Evolutionary conservation across 1,284 basidiomycete genomes (phyloP).

Genomic region (Takashimella tepidaria): DNA sequence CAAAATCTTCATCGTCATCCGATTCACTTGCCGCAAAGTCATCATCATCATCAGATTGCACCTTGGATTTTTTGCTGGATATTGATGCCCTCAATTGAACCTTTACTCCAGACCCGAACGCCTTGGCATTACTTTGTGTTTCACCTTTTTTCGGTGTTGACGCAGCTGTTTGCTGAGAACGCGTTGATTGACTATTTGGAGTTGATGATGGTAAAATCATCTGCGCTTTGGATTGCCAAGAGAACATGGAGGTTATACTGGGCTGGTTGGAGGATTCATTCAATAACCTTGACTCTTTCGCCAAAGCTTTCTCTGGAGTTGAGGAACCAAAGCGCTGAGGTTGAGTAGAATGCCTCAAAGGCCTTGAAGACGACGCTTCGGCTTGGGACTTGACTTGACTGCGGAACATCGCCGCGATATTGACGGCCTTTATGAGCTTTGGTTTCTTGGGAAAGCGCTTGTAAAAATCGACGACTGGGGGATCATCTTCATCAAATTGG

Average conservation of each 20-base stretch:
- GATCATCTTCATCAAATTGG: conserved; percentile 46
- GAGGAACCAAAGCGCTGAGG: not conserved
- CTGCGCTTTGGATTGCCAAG: too few relatives aligned
- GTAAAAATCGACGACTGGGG: conserved; percentile 33
- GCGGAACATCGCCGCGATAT: not conserved
- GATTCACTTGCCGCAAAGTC: conserved; percentile 4
- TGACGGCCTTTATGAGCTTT: not conserved
- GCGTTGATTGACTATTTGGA: too few relatives aligned
- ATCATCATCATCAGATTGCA: conserved; percentile 15
- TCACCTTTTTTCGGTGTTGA: not conserved
- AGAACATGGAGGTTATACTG: too few relatives aligned
- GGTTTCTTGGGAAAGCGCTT: conserved; percentile 28
- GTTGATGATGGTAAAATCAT: too few relatives aligned
- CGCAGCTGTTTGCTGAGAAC: not conserved
- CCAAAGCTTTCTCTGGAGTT: not conserved
- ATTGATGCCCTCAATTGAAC: not conserved
- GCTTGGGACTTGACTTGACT: not conserved
- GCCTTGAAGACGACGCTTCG: not conserved
- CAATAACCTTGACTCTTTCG: too few relatives aligned
- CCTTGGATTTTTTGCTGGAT: not conserved
- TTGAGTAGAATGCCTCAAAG: not conserved
- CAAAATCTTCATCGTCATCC: conserved; percentile 15
- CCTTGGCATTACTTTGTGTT: too few relatives aligned
- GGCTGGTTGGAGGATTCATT: too few relatives aligned
- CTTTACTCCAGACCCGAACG: not conserved